Conservation (phyloP, 2,329 filamentous ascomycete genomes). For the Exophiala lecanii-corni region DNA sequence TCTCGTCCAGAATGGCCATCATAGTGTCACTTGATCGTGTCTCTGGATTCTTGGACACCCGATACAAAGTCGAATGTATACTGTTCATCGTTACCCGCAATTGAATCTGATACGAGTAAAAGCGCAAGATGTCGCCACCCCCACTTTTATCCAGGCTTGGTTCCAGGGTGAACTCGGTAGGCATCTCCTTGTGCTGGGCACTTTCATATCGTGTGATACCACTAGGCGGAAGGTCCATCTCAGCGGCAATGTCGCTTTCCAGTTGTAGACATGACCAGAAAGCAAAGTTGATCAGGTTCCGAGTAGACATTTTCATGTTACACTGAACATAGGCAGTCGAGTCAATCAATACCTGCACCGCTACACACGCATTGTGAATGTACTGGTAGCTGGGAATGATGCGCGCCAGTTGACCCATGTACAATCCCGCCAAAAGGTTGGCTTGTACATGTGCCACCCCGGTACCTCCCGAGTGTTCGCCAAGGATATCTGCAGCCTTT, state of each 20-base stretch:
- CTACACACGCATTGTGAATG: conserved; percentile 58
- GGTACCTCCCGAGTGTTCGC: conserved; percentile 71
- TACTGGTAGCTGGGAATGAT: conserved; percentile 79
- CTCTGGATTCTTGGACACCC: conserved; percentile 43
- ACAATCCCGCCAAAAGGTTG: conserved; percentile 77
- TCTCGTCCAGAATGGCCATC: conserved; percentile 41
- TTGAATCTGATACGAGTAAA: conserved; percentile 59
- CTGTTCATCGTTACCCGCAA: conserved; percentile 42
- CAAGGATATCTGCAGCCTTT: conserved; percentile 79
- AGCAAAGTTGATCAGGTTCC: conserved; percentile 62
- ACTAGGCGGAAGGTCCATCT: conserved; percentile 64
- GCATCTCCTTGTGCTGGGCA: conserved; percentile 29
- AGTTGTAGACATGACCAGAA: conserved; percentile 94
- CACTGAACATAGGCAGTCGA: conserved; percentile 38
- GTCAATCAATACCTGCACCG: conserved; percentile 68
- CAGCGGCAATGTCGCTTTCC: conserved; percentile 90
- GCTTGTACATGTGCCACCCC: conserved; percentile 81
- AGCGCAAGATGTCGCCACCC: conserved; percentile 29
- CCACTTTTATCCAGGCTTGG: conserved; percentile 10
- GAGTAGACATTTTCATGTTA: conserved; percentile 15
- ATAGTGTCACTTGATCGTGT: conserved; percentile 27
- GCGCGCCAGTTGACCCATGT: conserved; percentile 80
- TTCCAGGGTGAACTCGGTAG: conserved; percentile 17
- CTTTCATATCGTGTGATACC: conserved; percentile 55
- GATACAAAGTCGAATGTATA: conserved; percentile 32